Evolutionary conservation across 1,284 basidiomycete species (phyloP).

Genomic region (Microbotryum violaceum): DNA sequence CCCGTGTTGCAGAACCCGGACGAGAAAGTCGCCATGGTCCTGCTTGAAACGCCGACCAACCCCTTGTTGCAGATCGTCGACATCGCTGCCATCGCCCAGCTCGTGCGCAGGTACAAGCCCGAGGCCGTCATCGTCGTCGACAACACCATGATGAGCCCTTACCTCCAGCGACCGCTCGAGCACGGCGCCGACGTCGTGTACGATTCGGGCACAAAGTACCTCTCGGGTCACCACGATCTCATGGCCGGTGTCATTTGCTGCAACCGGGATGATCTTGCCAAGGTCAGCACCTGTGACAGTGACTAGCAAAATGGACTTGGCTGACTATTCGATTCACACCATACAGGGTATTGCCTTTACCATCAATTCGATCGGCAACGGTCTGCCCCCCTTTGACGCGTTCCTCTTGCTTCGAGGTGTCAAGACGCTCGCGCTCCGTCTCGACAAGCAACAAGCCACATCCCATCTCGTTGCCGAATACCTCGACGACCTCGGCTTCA

Average conservation of each 20-base stretch:
- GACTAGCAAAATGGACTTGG: background rate
- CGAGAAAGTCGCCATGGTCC: constrained; percentile 70
- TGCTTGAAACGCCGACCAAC: constrained; percentile 96
- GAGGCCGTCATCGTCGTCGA: constrained; percentile 85
- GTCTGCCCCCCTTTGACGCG: constrained; percentile 86
- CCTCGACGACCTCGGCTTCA: constrained; percentile 78
- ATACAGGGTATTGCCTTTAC: constrained; percentile 75
- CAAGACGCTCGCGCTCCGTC: constrained; percentile 93
- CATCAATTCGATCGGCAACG: constrained; percentile 97
- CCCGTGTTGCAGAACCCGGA: constrained; percentile 63
- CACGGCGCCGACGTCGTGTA: constrained; percentile 96
- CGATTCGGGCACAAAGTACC: constrained; percentile 96
- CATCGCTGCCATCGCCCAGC: constrained; percentile 66
- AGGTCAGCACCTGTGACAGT: constrained; percentile 47
- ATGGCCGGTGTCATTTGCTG: constrained; percentile 96
- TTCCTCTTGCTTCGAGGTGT: constrained; percentile 92
- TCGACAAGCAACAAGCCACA: constrained; percentile 87
- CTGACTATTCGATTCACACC: background rate
- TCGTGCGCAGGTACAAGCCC: constrained; percentile 69
- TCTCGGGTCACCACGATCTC: constrained; percentile 96
- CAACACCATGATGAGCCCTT: constrained; percentile 99
- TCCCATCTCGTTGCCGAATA: constrained; percentile 80
- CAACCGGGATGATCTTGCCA: constrained; percentile 80
- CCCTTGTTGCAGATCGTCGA: constrained; percentile 94
- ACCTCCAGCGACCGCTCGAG: constrained; percentile 89